Conservation (phyloP, 768 basidiomycete genomes). For the Trametes punicea region DNA sequence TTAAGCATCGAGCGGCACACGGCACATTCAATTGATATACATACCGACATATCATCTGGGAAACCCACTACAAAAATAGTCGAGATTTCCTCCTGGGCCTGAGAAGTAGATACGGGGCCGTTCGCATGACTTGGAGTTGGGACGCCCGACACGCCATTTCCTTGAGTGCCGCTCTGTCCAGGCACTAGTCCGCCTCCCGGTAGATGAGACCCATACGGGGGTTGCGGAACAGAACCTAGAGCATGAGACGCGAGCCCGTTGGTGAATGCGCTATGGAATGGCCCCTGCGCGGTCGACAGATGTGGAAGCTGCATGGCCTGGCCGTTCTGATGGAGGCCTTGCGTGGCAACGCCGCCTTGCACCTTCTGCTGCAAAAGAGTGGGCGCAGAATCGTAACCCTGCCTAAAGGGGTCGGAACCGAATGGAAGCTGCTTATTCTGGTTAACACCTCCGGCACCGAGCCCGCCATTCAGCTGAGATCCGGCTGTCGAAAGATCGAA, state of each 20-base stretch:
- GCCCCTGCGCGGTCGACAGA: slow-evolving; percentile 30
- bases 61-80: slow-evolving; percentile 99
- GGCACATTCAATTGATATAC: slow-evolving; percentile 11
- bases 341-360: slow-evolving; percentile 6
- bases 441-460: slow-evolving; percentile 7
- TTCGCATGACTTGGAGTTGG: slow-evolving; percentile 30
- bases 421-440: slow-evolving; percentile 22
- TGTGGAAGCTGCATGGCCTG: slow-evolving; percentile 35
- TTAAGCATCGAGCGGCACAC: slow-evolving; percentile 18
- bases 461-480: slow-evolving; percentile 16
- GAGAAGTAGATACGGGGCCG: slow-evolving; percentile 26
- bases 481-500: slow-evolving; percentile 34
- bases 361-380: slow-evolving; percentile 20
- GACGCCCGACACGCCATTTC: slow-evolving; percentile 13
- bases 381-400: slow-evolving; percentile 21
- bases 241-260: slow-evolving; percentile 36
- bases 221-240: slow-evolving; percentile 49
- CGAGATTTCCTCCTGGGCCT: slow-evolving; percentile 77
- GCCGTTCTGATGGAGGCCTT: slow-evolving; percentile 20
- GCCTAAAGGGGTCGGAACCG: slow-evolving; percentile 23
- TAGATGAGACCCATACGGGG: slow-evolving; percentile 71
- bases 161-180: slow-evolving; percentile 22
- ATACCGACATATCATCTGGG: slow-evolving; percentile 96
- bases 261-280: slow-evolving; percentile 34
- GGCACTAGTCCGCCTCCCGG: slow-evolving; percentile 38